Conservation (phyloP, 306 rosid genomes). For the Dryas drummondii region DNA sequence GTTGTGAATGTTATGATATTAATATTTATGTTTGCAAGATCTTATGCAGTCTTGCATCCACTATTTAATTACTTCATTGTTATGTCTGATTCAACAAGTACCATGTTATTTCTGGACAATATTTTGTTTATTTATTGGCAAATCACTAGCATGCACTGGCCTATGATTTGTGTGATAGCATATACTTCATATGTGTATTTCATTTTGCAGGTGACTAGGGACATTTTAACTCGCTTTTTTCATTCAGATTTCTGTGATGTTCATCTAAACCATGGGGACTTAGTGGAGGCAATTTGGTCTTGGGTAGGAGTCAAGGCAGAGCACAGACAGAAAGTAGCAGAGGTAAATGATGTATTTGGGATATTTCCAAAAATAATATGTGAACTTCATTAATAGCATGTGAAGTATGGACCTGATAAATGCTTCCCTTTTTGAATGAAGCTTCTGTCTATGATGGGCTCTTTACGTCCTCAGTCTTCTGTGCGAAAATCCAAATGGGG, state of each 20-base stretch:
- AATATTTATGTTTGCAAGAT: background rate
- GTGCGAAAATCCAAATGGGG: slow-evolving; percentile 86
- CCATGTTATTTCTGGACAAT: background rate
- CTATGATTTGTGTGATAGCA: background rate
- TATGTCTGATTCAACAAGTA: background rate
- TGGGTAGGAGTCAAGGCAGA: slow-evolving; percentile 88
- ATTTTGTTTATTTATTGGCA: background rate
- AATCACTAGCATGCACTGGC: slow-evolving; percentile 5
- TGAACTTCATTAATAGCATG: background rate
- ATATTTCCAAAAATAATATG: slow-evolving; percentile 17
- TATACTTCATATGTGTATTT: slow-evolving; percentile 16
- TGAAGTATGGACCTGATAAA: slow-evolving; percentile 29
- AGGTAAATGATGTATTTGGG: slow-evolving; percentile 55
- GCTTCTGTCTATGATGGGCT: slow-evolving; percentile 94
- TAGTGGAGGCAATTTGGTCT: slow-evolving; percentile 90
- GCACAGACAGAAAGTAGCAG: slow-evolving; percentile 86
- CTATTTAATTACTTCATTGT: background rate
- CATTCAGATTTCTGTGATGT: slow-evolving; percentile 69
- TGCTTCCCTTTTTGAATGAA: slow-evolving; percentile 39
- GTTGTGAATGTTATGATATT: background rate
- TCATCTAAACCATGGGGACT: slow-evolving; percentile 84
- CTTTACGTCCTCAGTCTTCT: slow-evolving; percentile 90
- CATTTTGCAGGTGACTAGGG: slow-evolving; percentile 74
- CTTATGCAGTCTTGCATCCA: background rate
- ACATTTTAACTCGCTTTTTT: slow-evolving; percentile 59